Base-by-base conservation (phyloP, 768 basidiomycete species). In the Lactarius sanguifluus region DNA sequence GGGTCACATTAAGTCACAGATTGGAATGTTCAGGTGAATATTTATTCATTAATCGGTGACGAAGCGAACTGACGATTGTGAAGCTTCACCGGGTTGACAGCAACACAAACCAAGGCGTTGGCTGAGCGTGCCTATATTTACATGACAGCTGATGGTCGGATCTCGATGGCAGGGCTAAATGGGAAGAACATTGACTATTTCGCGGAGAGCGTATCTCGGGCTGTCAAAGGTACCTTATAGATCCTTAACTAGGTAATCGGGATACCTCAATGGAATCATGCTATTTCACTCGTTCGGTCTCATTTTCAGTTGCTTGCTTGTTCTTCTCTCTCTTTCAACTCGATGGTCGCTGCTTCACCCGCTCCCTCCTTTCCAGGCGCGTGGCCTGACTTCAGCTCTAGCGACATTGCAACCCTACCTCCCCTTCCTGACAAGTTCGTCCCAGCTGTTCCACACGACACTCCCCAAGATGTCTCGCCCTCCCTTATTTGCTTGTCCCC, bases 81-180 rank as follows among this genome's bases (percentile, higher is more conserved):
- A 58, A 74, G 92, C 78, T 96, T 93, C 81, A 96, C 94, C 56
- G 95, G 95, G 25, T 78, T 96, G 72, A 88, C 85, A 68, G 80
- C 87, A 30, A 81, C 82, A 5, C 95, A 97, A 71, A 91, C 91
- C 70, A 89, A 90, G 73, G 83, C 82, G 6, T 83, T 96, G 60
- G 91, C 94, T 18, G 86, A 94, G 76, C 91, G 90, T 75, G 91
- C 92, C 5, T 92, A 96, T 75, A 82, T 96, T 69, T 96, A 96
- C 79, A 91, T 96, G 91, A 96, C 94, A n/a, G 82, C 84, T 64
- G 91, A 96, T 76, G 94, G 94, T 23, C 89, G 94, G 71, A 94
- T 96, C 72, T 93, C 92, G 54, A 96, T 96, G 93, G 92, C 94
- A 67, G 94, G 92, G 40, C 78, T 96, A 74, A 96, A 96, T 81